These are phyloP conservation scores for Amorphotheca resinae DNA, from an alignment of 495 filamentous ascomycete genomes.

Conservation along the genomic window DNA sequence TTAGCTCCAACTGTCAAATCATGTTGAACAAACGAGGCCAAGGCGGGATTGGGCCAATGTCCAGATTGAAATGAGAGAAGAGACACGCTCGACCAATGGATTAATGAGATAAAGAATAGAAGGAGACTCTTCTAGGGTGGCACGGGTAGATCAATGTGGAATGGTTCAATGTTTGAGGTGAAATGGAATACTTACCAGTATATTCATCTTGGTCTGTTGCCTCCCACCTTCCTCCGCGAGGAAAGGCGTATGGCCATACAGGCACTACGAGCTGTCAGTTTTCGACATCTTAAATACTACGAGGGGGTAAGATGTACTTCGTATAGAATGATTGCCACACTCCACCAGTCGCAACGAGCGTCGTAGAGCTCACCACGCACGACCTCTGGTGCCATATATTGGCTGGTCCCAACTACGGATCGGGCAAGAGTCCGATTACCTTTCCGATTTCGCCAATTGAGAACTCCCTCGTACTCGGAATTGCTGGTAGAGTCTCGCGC, in stretches of 20 bases:
- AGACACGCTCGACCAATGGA: too few species aligned
- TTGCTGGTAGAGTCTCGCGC: constrained; percentile 20
- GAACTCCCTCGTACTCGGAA: constrained; percentile 35
- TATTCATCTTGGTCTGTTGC: constrained; percentile 69
- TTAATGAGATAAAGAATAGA: background rate
- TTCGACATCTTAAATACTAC: background rate
- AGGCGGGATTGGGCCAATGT: too few species aligned
- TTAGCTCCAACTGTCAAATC: background rate
- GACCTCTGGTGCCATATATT: constrained; percentile 96
- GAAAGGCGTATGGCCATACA: constrained; percentile 88
- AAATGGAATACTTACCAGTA: constrained; percentile 45
- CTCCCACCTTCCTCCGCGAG: constrained; percentile 57
- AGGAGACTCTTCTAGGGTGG: background rate
- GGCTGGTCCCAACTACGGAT: constrained; percentile 89
- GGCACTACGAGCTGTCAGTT: constrained; percentile 38
- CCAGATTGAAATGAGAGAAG: too few species aligned
- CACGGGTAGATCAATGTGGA: background rate
- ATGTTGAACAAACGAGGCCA: background rate
- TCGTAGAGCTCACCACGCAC: constrained; percentile 75
- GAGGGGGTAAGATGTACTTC: constrained; percentile 38
- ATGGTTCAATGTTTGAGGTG: background rate
- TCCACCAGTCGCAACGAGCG: constrained; percentile 94
- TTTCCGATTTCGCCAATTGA: constrained; percentile 67
- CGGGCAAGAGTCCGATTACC: constrained; percentile 62
- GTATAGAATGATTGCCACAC: constrained; percentile 81